Evolutionary conservation across 2,329 filamentous ascomycete species (phyloP), one percentile per base, ranked within the genome.

Genomic region (Phaeosphaeriaceae sp.): DNA sequence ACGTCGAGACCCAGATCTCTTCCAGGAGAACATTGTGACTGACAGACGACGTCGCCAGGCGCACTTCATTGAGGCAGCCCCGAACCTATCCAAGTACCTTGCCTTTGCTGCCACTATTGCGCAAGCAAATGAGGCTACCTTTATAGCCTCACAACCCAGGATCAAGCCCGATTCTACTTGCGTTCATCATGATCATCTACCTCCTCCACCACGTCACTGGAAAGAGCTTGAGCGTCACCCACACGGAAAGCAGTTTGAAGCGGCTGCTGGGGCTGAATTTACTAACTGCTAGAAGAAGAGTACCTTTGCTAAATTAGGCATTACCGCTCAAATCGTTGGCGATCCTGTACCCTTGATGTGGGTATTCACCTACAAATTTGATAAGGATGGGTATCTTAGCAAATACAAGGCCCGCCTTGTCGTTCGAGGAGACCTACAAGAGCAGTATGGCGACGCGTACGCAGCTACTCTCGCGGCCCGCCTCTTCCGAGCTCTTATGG

Each of bases 91-190:
- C n/a, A 37, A 45, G 21, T 45, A 45, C 42, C 36, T 18, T 45
- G 32, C 42, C n/a, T 45, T 45, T 45, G 33, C 42, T 45, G 32
- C 42, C 37, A 45, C 13, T 16, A 37, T 45, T 18, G 3, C 3
- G 3, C 20, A 45, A 45, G 13, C 32, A 20, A 17, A 30, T 45
- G 17, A 45, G 13, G 33, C 42, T 45, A 45, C n/a, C 4, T 45
- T 2, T 18, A 9, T n/a, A 36, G 42, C 20, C 18, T 45, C 21
- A 37, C 20, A 45, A 45, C 23, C 20, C n/a, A 45, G 26, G 33
- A 29, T 32, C 3, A 45, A 37, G 6, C 36, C 1, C 30, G 17
- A 45, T 45, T 21, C 42, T 38, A 45, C 42, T 37, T n/a, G 32
- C 20, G 28, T 37, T 21, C 15, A 45, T 29, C 21, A 26, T n/a